Evolutionary conservation across 345 rosid genomes (phyloP).

Genomic region (Noccaea bulbosa): DNA sequence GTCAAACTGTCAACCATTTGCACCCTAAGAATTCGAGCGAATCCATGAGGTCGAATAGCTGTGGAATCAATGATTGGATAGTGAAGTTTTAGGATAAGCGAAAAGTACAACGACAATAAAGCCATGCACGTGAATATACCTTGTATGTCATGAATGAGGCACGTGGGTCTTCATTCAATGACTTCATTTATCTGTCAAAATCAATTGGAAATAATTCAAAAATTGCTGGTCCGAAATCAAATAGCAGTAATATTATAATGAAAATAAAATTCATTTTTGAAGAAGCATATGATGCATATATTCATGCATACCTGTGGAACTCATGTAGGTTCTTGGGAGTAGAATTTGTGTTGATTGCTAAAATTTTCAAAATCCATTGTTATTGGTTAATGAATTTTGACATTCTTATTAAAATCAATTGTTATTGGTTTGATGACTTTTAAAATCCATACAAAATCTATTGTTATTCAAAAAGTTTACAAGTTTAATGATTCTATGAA

Average conservation of each 20-base stretch:
- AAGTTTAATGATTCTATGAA: no score
- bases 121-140: slow-evolving; percentile 25
- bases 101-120: slow-evolving; percentile 20
- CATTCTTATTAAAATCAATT: no score
- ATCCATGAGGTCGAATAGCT: slow-evolving; percentile 3
- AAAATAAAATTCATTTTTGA: neutral
- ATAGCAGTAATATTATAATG: neutral
- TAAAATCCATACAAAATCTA: no score
- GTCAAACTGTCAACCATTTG: no score
- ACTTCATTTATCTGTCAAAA: slow-evolving; percentile 9
- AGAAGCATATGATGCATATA: neutral
- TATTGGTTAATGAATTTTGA: no score
- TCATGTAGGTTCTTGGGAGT: no score
- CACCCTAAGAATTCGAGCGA: neutral
- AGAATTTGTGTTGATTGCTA: no score
- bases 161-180: slow-evolving; percentile 27
- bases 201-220: neutral
- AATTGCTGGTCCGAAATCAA: neutral
- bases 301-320: no score
- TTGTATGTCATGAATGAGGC: slow-evolving; percentile 12
- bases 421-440: no score
- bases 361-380: no score
- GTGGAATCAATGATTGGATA: slow-evolving; percentile 20
- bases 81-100: slow-evolving; percentile 23
- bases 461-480: no score